phyloP scores from a whole-genome alignment of 2,329 filamentous ascomycete genomes.

The Piedraia hortae region DNA sequence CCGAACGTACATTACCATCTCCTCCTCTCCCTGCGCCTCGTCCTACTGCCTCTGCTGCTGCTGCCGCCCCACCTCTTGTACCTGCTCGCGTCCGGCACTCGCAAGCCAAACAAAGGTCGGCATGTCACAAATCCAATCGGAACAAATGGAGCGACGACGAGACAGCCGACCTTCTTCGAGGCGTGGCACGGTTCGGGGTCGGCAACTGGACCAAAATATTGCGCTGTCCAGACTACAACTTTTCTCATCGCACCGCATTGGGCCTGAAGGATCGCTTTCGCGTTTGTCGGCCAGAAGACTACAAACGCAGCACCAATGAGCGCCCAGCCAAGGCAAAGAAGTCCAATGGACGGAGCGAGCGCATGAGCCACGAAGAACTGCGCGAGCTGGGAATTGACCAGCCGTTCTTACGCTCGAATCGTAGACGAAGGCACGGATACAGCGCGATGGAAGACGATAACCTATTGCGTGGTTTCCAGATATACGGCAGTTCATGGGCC shows the following conservation, averaged over 20 bases:
- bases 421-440: slow-evolving; percentile 28
- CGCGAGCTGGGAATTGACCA: slow-evolving; percentile 21
- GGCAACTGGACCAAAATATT: slow-evolving; percentile 38
- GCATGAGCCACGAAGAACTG: slow-evolving; percentile 11
- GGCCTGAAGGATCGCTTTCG: slow-evolving; percentile 33
- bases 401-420: slow-evolving; percentile 21
- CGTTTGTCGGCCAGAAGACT: slow-evolving; percentile 8
- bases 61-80: slow-evolving; percentile 1
- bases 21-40: background rate
- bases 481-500: slow-evolving; percentile 32
- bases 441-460: slow-evolving; percentile 29
- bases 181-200: slow-evolving; percentile 32
- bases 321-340: background rate
- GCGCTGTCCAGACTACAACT: slow-evolving; percentile 26
- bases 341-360: slow-evolving; percentile 3
- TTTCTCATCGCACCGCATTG: slow-evolving; percentile 30
- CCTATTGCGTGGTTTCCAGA: slow-evolving; percentile 28
- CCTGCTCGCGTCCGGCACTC: too few relatives aligned
- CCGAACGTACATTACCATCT: too few relatives aligned
- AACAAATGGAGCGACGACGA: slow-evolving; percentile 36
- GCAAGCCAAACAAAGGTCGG: slow-evolving; percentile 8
- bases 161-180: slow-evolving; percentile 27
- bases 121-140: slow-evolving; percentile 4
- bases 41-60: background rate
- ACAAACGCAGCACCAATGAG: slow-evolving; percentile 1